phyloP scores from a whole-genome alignment of 306 rosid genomes.

The Cyamopsis tetragonoloba region DNA sequence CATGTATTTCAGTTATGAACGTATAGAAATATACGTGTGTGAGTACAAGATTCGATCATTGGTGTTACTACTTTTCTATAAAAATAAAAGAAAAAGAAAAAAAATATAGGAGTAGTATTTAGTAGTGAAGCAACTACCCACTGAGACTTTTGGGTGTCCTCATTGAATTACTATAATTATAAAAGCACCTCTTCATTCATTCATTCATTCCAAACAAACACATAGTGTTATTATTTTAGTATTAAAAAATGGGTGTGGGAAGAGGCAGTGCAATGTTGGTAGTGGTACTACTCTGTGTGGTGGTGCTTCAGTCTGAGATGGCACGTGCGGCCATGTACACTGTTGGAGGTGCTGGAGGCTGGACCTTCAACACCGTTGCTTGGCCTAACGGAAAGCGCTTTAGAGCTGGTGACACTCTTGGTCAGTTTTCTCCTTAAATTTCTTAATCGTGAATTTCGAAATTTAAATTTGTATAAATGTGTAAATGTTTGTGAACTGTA shows the following conservation, averaged over 20 bases:
- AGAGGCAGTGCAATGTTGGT: conserved; percentile 66
- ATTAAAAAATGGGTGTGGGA: conserved; percentile 45
- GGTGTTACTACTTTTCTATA: no score
- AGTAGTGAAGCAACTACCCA: conserved; percentile 28
- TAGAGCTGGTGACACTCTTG: conserved; percentile 72
- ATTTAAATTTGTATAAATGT: background rate
- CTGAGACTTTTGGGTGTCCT: background rate
- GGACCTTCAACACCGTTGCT: conserved; percentile 48
- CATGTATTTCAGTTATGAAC: no score
- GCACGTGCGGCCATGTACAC: conserved; percentile 45
- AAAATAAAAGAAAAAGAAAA: no score
- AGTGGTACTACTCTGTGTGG: conserved; percentile 29
- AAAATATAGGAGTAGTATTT: no score
- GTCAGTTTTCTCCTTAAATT: conserved; percentile 27
- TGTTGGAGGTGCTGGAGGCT: conserved; percentile 56
- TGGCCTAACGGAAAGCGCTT: conserved; percentile 65
- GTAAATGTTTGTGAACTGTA: background rate
- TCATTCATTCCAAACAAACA: background rate
- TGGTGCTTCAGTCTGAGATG: conserved; percentile 33
- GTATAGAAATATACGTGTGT: no score
- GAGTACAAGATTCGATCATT: no score
- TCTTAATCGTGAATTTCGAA: background rate
- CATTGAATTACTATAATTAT: conserved; percentile 10
- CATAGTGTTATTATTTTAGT: no score
- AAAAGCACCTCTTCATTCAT: background rate